Conservation (phyloP, 192 early-diverging fungal species). For the Coemansia sp. region DNA sequence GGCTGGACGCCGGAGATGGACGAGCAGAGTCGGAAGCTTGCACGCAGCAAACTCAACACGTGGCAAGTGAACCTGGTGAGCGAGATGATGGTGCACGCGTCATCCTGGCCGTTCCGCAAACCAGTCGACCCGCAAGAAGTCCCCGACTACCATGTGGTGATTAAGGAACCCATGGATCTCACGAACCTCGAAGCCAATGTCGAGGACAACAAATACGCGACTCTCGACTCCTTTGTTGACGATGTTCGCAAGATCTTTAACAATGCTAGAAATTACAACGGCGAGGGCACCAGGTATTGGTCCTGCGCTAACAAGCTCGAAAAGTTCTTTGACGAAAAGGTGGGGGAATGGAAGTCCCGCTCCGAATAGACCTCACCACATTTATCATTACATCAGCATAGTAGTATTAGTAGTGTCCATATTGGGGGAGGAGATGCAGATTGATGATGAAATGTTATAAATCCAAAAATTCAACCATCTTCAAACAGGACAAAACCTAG, state of each 20-base stretch:
- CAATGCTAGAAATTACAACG: constrained; percentile 92
- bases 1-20: constrained; percentile 95
- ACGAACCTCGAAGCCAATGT: constrained; percentile 81
- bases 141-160: constrained; percentile 92
- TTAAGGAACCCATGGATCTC: constrained; percentile 96
- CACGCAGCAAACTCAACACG: constrained; percentile 54
- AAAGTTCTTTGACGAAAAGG: constrained; percentile 74
- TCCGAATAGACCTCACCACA: not conserved
- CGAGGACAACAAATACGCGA: constrained; percentile 81
- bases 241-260: constrained; percentile 92
- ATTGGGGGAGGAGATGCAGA: too few relatives aligned
- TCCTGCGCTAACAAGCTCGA: constrained; percentile 76
- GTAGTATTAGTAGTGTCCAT: too few relatives aligned
- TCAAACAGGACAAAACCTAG: not conserved
- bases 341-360: constrained; percentile 65
- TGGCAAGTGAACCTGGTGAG: constrained; percentile 69
- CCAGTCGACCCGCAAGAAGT: constrained; percentile 88
- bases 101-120: constrained; percentile 91
- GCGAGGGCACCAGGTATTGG: constrained; percentile 79
- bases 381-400: too few relatives aligned
- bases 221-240: constrained; percentile 76
- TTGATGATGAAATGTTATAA: not conserved
- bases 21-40: constrained; percentile 39
- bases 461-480: not conserved
- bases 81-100: constrained; percentile 74